phyloP scores from a whole-genome alignment of 352 stramenopile species.

The Aphanomyces invadans region DNA sequence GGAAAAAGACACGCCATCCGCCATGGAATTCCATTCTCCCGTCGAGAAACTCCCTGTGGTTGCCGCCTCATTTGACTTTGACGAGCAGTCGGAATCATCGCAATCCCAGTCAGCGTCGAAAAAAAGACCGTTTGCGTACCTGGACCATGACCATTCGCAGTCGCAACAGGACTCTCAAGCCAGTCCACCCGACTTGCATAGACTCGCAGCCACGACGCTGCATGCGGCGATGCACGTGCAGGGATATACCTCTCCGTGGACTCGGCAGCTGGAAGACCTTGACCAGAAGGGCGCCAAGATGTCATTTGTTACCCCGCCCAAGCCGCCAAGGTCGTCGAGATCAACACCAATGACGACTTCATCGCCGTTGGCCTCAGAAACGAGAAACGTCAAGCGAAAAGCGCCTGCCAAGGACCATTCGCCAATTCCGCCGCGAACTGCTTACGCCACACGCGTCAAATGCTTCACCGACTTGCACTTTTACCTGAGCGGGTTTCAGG shows the following conservation, averaged over 20 bases:
- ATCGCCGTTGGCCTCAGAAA: neutral
- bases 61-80: neutral
- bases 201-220: neutral
- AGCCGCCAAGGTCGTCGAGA: neutral
- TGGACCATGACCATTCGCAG: neutral
- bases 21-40: neutral
- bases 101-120: neutral
- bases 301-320: neutral
- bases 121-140: constrained; percentile 4
- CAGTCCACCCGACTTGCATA: neutral
- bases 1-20: neutral
- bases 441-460: neutral
- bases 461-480: neutral
- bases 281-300: neutral
- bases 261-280: neutral
- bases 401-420: neutral
- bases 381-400: neutral
- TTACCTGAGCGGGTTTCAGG: constrained; percentile 11
- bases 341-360: neutral
- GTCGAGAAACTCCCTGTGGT: neutral
- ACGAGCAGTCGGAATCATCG: neutral
- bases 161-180: constrained; percentile 4
- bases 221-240: constrained; percentile 13
- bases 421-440: neutral
- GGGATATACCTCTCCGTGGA: neutral